phyloP scores from a whole-genome alignment of 2,329 filamentous ascomycete genomes.

The Eutypella sp. region DNA sequence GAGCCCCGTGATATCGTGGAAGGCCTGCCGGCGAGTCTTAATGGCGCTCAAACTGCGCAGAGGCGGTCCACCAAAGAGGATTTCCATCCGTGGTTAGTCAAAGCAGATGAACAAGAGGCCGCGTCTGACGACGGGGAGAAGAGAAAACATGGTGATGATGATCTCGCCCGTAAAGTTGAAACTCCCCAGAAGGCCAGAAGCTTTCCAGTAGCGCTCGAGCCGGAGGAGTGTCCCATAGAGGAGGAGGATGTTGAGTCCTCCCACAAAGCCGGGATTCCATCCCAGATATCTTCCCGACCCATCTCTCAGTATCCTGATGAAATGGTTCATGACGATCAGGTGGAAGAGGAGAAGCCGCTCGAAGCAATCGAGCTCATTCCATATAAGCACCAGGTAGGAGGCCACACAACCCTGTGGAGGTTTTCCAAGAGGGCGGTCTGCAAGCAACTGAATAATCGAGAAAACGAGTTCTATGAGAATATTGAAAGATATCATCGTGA shows the following conservation, averaged over 20 bases:
- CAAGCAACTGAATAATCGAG: slow-evolving; percentile 95
- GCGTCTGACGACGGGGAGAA: slow-evolving; percentile 22
- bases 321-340: slow-evolving; percentile 47
- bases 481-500: slow-evolving; percentile 89
- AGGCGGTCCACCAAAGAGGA: slow-evolving; percentile 27
- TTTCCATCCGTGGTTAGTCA: slow-evolving; percentile 52
- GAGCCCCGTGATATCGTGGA: slow-evolving; percentile 28
- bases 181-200: slow-evolving; percentile 23
- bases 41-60: slow-evolving; percentile 25
- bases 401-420: slow-evolving; percentile 92
- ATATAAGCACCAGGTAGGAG: slow-evolving; percentile 95
- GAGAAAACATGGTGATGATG: slow-evolving; percentile 31
- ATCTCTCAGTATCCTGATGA: slow-evolving; percentile 42
- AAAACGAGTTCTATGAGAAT: slow-evolving; percentile 98
- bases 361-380: slow-evolving; percentile 94
- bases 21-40: slow-evolving; percentile 19
- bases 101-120: slow-evolving; percentile 47
- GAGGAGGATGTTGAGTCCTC: slow-evolving; percentile 38
- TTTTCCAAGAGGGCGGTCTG: slow-evolving; percentile 94
- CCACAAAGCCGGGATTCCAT: slow-evolving; percentile 27
- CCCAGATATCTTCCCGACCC: slow-evolving; percentile 30
- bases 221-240: slow-evolving; percentile 36
- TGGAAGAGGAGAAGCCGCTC: slow-evolving; percentile 56
- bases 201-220: slow-evolving; percentile 27
- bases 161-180: slow-evolving; percentile 19